Evolutionary conservation across 768 basidiomycete genomes (phyloP).

Genomic region (Leccinum olivaceopallidum): DNA sequence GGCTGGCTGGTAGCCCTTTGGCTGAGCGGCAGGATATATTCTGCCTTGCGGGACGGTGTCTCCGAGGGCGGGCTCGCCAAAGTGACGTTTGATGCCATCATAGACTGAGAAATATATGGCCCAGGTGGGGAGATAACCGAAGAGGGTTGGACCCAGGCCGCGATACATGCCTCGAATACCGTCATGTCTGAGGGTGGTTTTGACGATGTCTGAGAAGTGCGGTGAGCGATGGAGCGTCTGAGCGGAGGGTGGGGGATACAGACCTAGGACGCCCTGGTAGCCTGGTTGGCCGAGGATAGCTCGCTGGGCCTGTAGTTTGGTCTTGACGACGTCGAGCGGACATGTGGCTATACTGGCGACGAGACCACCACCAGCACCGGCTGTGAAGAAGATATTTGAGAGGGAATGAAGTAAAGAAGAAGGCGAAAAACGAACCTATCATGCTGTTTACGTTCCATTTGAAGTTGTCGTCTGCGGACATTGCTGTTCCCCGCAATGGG

Average conservation of each 20-base stretch:
- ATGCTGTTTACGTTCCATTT: conserved; percentile 80
- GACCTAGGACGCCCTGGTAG: conserved; percentile 79
- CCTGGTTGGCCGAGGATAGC: conserved; percentile 63
- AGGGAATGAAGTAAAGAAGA: neutral
- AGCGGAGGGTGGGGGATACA: conserved; percentile 26
- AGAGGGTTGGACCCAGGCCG: conserved; percentile 94
- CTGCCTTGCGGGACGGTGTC: conserved; percentile 38
- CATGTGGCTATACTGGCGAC: conserved; percentile 93
- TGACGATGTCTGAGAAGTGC: conserved; percentile 47
- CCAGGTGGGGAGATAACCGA: conserved; percentile 98
- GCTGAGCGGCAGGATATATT: conserved; percentile 80
- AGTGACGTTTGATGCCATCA: conserved; percentile 87
- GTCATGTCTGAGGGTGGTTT: conserved; percentile 56
- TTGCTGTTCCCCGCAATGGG: conserved; percentile 66
- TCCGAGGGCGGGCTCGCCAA: conserved; percentile 66
- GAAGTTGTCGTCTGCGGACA: conserved; percentile 50
- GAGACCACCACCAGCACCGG: conserved; percentile 94
- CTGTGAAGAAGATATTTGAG: conserved; percentile 36
- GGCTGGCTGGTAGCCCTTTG: conserved; percentile 81
- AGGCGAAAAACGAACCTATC: conserved; percentile 53
- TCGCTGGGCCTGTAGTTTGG: conserved; percentile 93
- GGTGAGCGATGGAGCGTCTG: conserved; percentile 17
- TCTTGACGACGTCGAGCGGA: conserved; percentile 97
- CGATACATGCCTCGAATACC: conserved; percentile 92
- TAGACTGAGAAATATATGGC: conserved; percentile 99